Evolutionary conservation across 2,329 filamentous ascomycete species (phyloP), one percentile per base, ranked within the genome.

Genomic region (Nannizziopsis arthrosporioides): DNA sequence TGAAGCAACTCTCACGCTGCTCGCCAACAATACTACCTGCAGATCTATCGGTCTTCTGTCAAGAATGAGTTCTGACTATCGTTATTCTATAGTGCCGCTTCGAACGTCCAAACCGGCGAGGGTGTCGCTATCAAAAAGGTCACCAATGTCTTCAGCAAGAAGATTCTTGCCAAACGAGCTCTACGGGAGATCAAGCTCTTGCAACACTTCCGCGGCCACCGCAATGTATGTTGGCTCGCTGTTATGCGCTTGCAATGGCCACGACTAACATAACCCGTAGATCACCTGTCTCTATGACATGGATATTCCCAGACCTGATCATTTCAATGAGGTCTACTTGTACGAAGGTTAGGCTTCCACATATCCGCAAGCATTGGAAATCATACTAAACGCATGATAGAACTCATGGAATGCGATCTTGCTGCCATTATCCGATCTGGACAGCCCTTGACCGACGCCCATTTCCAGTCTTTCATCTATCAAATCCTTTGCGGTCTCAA

Each of bases 61-160:
- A 3, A 27, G 22, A 27, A 27, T 27, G 7, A 27, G 7, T 27
- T 27, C 22, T 27, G 22, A 27, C 22, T 22, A 6, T 41, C 10
- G 15, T 2, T 30, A 27, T 7, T 7, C 22, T 3, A 27, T 38
- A 94, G 89, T 69, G 90, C 92, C 52, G 92, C 92, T 48, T 85
- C 87, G 56, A 95, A 96, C 75, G 82, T 81, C 64, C 81, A 88
- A 67, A 93, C 85, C 30, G 83, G 81, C 61, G 92, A 98, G 66
- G 89, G 90, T 36, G 89, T 98, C 54, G 92, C 92, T 61, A 92
- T 98, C 75, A 98, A 98, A 73, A 98, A 98, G 72, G 87, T 98
- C 66, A 98, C 92, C 73, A 98, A 98, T 84, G 90, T 98, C 61
- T 98, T 98, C 71, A 95, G 88, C 78, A 98, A 98, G 74, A 96